Percentiles rank a stretch among this genome's conserved stretches.
Conservation (phyloP, 345 rosid genomes). For the Durio zibethinus region DNA sequence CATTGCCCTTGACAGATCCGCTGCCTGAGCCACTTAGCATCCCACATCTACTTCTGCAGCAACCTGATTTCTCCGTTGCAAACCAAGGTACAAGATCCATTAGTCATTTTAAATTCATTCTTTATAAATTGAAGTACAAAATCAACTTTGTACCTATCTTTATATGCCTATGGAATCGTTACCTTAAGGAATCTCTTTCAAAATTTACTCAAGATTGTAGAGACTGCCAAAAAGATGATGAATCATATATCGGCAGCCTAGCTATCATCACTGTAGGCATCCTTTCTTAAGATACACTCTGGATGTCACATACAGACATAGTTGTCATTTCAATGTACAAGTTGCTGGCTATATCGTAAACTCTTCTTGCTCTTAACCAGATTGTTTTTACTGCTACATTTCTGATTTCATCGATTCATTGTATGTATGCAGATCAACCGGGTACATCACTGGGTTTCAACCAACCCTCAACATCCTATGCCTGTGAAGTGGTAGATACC, state of each 20-base stretch:
- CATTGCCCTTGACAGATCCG: slow-evolving; percentile 30
- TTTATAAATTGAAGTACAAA: too few species aligned
- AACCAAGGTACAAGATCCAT: slow-evolving; percentile 30
- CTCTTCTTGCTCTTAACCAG: neutral
- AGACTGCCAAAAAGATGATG: too few species aligned
- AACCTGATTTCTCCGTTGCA: slow-evolving; percentile 26
- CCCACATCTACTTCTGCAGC: slow-evolving; percentile 26
- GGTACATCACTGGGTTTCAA: slow-evolving; percentile 27
- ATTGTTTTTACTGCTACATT: neutral
- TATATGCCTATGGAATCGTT: neutral
- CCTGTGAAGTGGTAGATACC: slow-evolving; percentile 16
- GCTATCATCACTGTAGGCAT: too few species aligned
- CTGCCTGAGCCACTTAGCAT: slow-evolving; percentile 27
- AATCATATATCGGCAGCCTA: too few species aligned
- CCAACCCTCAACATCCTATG: slow-evolving; percentile 20
- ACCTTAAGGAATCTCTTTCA: too few species aligned
- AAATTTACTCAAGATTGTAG: too few species aligned
- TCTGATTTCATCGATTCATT: neutral
- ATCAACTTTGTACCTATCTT: too few species aligned
- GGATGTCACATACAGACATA: neutral
- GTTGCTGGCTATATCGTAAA: neutral
- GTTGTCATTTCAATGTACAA: too few species aligned
- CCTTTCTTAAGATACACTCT: neutral
- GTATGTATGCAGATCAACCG: slow-evolving; percentile 24
- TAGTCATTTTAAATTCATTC: too few species aligned